These are phyloP conservation scores for Candida tropicalis DNA, from an alignment of 1,139 yeast genomes.

Conservation along the genomic window DNA sequence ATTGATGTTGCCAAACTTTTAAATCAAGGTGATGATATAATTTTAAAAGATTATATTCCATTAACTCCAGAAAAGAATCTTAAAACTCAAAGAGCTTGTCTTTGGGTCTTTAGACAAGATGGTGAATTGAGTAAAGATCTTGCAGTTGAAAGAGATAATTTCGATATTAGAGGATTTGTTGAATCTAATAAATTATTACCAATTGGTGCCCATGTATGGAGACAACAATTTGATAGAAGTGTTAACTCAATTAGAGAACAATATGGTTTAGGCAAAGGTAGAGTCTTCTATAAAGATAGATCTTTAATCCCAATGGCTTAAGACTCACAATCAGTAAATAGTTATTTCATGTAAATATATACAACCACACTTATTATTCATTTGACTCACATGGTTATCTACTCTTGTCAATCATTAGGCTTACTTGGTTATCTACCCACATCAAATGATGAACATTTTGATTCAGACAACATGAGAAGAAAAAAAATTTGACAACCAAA, in stretches of 20 bases:
- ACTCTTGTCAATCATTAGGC: no score
- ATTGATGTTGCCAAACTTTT: constrained; percentile 55
- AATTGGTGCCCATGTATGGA: constrained; percentile 92
- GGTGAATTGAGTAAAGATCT: constrained; percentile 19
- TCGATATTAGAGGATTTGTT: constrained; percentile 74
- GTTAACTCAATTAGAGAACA: constrained; percentile 65
- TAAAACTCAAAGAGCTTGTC: constrained; percentile 78
- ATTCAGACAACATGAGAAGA: background rate
- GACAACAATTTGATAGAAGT: constrained; percentile 81
- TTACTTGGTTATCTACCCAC: no score
- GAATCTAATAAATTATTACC: constrained; percentile 58
- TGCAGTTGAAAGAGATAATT: constrained; percentile 40
- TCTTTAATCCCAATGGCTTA: constrained; percentile 27
- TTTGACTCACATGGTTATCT: no score
- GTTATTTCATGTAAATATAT: constrained; percentile 2
- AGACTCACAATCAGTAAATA: background rate
- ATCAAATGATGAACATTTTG: no score
- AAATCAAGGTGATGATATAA: constrained; percentile 38
- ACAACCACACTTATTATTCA: no score
- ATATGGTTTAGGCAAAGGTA: constrained; percentile 74
- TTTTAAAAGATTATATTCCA: constrained; percentile 69
- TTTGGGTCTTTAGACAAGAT: constrained; percentile 87
- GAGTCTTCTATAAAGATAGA: constrained; percentile 65
- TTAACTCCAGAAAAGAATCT: constrained; percentile 90
- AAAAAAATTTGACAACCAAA: background rate